These are phyloP conservation scores for Leptodermis oblonga DNA, from an alignment of 257 asterid species.

Conservation along the genomic window DNA sequence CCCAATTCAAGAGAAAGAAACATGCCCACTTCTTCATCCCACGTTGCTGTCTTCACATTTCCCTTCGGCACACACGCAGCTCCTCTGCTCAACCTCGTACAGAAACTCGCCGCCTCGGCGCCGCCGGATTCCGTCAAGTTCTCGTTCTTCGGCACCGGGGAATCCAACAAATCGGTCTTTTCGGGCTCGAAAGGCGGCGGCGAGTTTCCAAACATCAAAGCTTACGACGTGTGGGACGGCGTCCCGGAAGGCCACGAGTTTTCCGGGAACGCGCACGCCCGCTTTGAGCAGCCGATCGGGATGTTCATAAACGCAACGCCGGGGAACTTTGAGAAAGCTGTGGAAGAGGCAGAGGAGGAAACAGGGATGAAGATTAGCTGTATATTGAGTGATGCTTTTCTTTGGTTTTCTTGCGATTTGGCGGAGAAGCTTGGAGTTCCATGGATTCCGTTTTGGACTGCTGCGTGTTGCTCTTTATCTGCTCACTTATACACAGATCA, in stretches of 20 bases:
- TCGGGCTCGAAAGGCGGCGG: background rate
- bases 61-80: slow-evolving; percentile 15
- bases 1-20: background rate
- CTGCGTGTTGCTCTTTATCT: slow-evolving; percentile 9
- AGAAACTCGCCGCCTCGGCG: background rate
- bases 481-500: slow-evolving; percentile 17
- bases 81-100: slow-evolving; percentile 12
- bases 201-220: slow-evolving; percentile 1
- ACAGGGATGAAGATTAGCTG: background rate
- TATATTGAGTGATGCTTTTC: slow-evolving; percentile 16
- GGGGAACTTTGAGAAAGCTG: background rate
- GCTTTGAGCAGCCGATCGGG: background rate
- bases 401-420: slow-evolving; percentile 8
- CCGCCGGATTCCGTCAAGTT: slow-evolving; percentile 1
- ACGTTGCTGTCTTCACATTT: slow-evolving; percentile 4
- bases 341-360: slow-evolving; percentile 12
- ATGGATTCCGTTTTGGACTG: slow-evolving; percentile 13
- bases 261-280: background rate
- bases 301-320: slow-evolving; percentile 10
- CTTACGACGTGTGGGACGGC: slow-evolving; percentile 9
- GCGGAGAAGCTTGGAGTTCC: slow-evolving; percentile 13
- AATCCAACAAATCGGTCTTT: background rate
- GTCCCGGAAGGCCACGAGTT: slow-evolving; percentile 8
- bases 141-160: slow-evolving; percentile 3
- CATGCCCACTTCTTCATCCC: slow-evolving; percentile 6